These are phyloP conservation scores for Ophiostoma ips DNA, from an alignment of 2,329 filamentous ascomycete species.

Conservation along the genomic window DNA sequence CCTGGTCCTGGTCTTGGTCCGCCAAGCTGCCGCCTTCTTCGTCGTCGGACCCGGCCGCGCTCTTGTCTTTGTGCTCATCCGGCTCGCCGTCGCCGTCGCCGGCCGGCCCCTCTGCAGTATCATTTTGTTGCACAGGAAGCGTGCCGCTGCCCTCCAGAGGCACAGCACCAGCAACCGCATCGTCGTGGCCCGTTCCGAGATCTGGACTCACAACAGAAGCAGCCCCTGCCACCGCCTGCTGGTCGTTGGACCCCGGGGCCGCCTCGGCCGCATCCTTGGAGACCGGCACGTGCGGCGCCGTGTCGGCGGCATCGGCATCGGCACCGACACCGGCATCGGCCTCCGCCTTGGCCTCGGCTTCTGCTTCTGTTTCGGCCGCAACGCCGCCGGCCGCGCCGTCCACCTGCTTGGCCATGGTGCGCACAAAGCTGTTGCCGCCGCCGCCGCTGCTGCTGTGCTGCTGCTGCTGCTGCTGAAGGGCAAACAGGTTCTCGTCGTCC, in stretches of 20 bases:
- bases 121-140: neutral
- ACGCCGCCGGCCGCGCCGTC: too few relatives aligned
- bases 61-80: conserved; percentile 20
- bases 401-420: neutral
- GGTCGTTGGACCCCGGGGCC: conserved; percentile 17
- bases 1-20: conserved; percentile 42
- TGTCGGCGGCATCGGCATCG: neutral
- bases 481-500: conserved; percentile 38
- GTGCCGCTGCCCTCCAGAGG: neutral
- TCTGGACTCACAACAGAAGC: too few relatives aligned
- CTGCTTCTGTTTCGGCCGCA: neutral
- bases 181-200: too few relatives aligned
- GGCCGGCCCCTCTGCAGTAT: conserved; percentile 7
- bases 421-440: too few relatives aligned
- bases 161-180: too few relatives aligned
- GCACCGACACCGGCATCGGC: neutral
- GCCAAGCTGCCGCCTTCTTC: conserved; percentile 55
- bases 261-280: neutral
- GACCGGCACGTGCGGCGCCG: neutral
- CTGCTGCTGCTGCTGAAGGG: too few relatives aligned
- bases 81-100: conserved; percentile 29
- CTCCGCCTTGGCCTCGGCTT: neutral
- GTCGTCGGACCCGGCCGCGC: conserved; percentile 52
- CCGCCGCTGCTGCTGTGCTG: conserved; percentile 15
- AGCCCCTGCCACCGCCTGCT: neutral